phyloP scores from a whole-genome alignment of 495 filamentous ascomycete genomes.

The Cryomyces minteri region DNA sequence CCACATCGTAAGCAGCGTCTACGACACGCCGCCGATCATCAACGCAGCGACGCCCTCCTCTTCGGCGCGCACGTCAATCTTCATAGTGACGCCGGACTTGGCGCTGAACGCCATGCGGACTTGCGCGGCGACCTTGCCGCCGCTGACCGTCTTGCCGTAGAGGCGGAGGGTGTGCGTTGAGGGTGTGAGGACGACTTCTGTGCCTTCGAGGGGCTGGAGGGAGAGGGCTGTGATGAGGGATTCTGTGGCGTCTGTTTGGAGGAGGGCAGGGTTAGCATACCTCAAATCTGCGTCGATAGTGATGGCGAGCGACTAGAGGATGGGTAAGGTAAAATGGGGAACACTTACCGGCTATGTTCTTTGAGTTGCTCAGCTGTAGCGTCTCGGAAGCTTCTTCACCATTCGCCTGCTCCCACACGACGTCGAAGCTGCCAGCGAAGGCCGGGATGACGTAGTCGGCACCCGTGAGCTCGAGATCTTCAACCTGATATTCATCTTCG shows the following conservation, averaged over 20 bases:
- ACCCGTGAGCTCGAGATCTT: slow-evolving; percentile 78
- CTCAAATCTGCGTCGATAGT: not conserved
- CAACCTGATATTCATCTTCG: slow-evolving; percentile 94
- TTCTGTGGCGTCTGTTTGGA: slow-evolving; percentile 75
- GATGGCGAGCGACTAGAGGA: not conserved
- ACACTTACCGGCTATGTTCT: slow-evolving; percentile 76
- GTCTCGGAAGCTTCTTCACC: slow-evolving; percentile 78
- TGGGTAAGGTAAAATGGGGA: not conserved
- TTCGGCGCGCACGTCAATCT: slow-evolving; percentile 78
- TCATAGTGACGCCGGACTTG: slow-evolving; percentile 85
- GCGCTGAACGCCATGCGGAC: slow-evolving; percentile 87
- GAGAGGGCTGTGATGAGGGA: slow-evolving; percentile 72
- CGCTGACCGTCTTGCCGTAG: slow-evolving; percentile 85
- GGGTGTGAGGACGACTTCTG: slow-evolving; percentile 67
- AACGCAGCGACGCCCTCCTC: slow-evolving; percentile 79
- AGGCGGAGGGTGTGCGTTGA: slow-evolving; percentile 91
- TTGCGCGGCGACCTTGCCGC: slow-evolving; percentile 72
- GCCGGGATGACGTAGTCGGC: slow-evolving; percentile 88
- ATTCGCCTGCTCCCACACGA: slow-evolving; percentile 91
- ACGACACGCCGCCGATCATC: slow-evolving; percentile 72
- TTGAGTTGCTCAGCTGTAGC: slow-evolving; percentile 70
- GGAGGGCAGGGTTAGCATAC: not conserved
- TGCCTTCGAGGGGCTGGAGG: slow-evolving; percentile 85
- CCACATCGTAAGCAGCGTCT: too few species aligned
- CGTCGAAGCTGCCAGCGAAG: slow-evolving; percentile 86